Evolutionary conservation across 2,329 filamentous ascomycete genomes (phyloP), one percentile per base, ranked within the genome.

Genomic region (Anthostomella pinea): DNA sequence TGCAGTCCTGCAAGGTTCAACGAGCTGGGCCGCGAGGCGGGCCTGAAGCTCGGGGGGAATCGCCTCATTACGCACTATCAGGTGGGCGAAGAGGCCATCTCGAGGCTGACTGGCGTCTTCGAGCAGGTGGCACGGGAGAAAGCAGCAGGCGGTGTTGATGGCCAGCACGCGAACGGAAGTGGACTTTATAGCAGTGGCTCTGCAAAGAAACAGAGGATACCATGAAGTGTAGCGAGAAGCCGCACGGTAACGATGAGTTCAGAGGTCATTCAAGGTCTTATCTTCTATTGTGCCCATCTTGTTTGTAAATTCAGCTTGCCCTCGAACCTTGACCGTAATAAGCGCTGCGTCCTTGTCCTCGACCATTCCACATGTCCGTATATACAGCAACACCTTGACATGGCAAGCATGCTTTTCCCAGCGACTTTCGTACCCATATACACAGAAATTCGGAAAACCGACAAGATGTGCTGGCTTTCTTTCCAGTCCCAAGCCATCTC

Each of bases 81-180:
- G 65, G 75, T 83, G 38, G 73, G 73, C 9, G 72, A 80, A 23
- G 75, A 78, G 50, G 77, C 76, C 2, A 67, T 83, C 30, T 46
- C 56, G 24, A 64, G 65, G 33, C 52, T 78, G 13, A 66, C 67
- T 15, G 55, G 59, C 20, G 60, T 75, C 6, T 76, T 78, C 51
- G 56, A 65, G 27, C 46, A 44, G 27, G 30, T 61, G 17, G 55
- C 53, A 6, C 35, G 35, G 11, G 58, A 59, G 38, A 53, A 41
- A 19, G 43, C 33, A n/a, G 16, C 56, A 63, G 59, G 74, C 70
- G 20, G 13, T 15, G 15, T 32, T 13, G 3, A 17, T 8, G 39
- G 6, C 7, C 33, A 38, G 22, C 26, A 20, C 18, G 18, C 10
- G 30, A 35, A 30, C 4, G 14, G 22, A 13, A 41, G 29, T n/a